Evolutionary conservation across 2,329 filamentous ascomycete genomes (phyloP), one percentile per base, ranked within the genome.

Genomic region (Aspergillus pseudoviridinutans): DNA sequence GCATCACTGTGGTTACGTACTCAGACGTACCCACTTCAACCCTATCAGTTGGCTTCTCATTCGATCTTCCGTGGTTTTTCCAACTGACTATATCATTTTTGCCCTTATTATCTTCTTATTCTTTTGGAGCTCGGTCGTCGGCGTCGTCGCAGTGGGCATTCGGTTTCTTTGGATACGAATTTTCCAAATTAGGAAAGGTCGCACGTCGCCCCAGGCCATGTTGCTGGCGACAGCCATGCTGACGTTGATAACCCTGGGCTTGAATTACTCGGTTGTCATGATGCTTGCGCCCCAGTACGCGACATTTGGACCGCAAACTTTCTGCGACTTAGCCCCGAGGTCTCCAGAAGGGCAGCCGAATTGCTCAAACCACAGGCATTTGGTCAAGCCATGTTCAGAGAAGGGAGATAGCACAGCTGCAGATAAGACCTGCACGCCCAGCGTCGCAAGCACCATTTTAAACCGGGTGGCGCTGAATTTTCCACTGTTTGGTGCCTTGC

Each of bases 261-360:
- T 96, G 74, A 96, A 97, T 78, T 99, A 97, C 74, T 86, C 91
- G 8, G 80, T 97, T 46, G 89, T 91, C 57, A 96, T 95, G 88
- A 82, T 97, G 61, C 86, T 96, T n/a, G 94, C 92, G 5, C 94
- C 94, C 1, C 92, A 97, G 70, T 99, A 99, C 72, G 86, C 93
- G 50, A 95, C 89, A 55, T 99, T 91, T 71, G 94, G 94, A 51
- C 91, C 92, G 0, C 94, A 99, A 74, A 96, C 90, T 0, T 97
- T 92, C 78, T 99, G 94, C 76, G 87, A 91, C 66, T 86, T 88
- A 61, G 81, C 86, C 35, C 82, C 87, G 2, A 79, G 78, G 41
- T 79, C 84, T 57, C 81, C 84, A 0, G 86, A 85, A 56, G 82
- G 83, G 61, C 85, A 87, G 65, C 89, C 91, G 6, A 87, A 95